Evolutionary conservation across 208 protist species (phyloP).

Genomic region (Leishmania martiniquensis): DNA sequence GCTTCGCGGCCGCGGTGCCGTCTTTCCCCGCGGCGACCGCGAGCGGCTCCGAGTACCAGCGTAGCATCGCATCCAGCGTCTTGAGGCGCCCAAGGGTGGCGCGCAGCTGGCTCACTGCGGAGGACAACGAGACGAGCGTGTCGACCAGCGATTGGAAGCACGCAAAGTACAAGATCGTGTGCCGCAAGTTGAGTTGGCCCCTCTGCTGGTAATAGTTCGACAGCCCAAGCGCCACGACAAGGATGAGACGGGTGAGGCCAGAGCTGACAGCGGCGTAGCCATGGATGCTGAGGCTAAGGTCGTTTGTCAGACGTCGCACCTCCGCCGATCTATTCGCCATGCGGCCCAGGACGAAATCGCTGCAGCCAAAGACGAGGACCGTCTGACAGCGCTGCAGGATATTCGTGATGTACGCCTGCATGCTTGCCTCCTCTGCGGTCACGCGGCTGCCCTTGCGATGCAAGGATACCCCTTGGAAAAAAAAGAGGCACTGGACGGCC

Average conservation of each 20-base stretch:
- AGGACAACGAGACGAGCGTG: constrained; percentile 39
- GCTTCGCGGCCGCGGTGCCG: neutral
- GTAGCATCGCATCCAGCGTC: constrained; percentile 50
- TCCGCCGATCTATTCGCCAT: constrained; percentile 32
- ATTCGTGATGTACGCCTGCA: constrained; percentile 62
- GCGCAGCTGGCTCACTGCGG: constrained; percentile 38
- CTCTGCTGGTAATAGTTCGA: constrained; percentile 56
- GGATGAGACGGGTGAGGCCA: constrained; percentile 56
- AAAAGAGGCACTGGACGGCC: constrained; percentile 53
- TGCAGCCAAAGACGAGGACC: constrained; percentile 63
- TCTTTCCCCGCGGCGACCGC: neutral
- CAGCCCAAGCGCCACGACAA: constrained; percentile 66
- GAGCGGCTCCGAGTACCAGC: constrained; percentile 59
- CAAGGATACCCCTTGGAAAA: constrained; percentile 36
- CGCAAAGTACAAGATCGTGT: constrained; percentile 79
- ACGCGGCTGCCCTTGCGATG: constrained; percentile 35
- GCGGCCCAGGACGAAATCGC: constrained; percentile 48
- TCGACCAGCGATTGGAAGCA: constrained; percentile 68
- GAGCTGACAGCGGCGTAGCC: constrained; percentile 64
- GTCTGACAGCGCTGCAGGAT: constrained; percentile 67
- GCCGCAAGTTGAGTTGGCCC: constrained; percentile 53
- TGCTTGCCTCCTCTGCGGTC: constrained; percentile 43
- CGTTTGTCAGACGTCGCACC: constrained; percentile 30
- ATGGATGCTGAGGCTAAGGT: constrained; percentile 63
- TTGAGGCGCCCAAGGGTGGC: constrained; percentile 50